These are phyloP conservation scores for Dionaea muscipula DNA, from an alignment of 179 eudicot genomes.

Conservation along the genomic window DNA sequence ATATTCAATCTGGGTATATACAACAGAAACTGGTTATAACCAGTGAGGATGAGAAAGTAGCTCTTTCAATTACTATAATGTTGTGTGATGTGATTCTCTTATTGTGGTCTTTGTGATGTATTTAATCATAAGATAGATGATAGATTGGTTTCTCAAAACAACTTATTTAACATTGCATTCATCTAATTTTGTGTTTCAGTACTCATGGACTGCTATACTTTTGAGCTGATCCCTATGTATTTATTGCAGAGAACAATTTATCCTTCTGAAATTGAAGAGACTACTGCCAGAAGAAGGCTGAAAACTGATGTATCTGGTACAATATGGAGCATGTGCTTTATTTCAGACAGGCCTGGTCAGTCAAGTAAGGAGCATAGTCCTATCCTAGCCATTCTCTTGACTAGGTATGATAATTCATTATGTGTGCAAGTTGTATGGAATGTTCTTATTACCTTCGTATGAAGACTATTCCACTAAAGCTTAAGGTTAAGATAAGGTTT, in stretches of 20 bases:
- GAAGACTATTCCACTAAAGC: no score
- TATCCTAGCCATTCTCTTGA: constrained; percentile 66
- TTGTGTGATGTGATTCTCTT: background rate
- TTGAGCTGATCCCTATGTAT: background rate
- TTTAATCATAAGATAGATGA: background rate
- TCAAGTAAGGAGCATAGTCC: constrained; percentile 47
- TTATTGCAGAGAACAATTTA: constrained; percentile 42
- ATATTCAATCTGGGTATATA: no score
- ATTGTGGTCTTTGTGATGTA: background rate
- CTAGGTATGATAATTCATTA: constrained; percentile 41
- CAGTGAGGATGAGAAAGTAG: no score
- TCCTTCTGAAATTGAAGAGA: constrained; percentile 49
- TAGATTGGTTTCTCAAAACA: no score
- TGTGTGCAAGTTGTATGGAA: no score
- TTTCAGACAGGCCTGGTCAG: constrained; percentile 43
- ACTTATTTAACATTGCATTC: background rate
- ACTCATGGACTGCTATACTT: background rate
- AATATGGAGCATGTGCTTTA: constrained; percentile 98
- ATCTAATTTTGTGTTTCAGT: background rate
- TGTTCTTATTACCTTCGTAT: no score
- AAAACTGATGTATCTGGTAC: constrained; percentile 47
- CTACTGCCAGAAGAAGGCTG: constrained; percentile 21
- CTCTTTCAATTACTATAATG: no score
- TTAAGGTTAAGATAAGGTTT: no score
- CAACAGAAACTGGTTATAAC: no score